These are phyloP conservation scores for Bolboschoenoplectus hybrid DNA, from an alignment of 202 grass and related monocot species.

Conservation along the genomic window DNA sequence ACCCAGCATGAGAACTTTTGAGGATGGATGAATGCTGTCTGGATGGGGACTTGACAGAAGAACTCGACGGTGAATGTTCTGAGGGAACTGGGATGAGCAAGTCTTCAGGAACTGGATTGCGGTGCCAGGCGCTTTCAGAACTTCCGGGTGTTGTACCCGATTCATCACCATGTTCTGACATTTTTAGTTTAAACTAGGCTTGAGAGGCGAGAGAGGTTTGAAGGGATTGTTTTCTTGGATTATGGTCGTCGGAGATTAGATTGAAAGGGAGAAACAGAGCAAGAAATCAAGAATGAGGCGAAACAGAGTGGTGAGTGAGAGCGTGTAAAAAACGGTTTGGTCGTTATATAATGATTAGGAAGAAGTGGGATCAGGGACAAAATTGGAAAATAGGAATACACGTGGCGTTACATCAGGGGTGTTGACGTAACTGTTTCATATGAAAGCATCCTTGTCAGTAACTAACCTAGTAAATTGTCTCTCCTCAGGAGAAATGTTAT, in stretches of 20 bases:
- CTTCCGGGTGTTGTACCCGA: neutral
- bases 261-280: neutral
- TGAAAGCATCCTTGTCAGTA: neutral
- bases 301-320: neutral
- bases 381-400: neutral
- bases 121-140: neutral
- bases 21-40: no score
- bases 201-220: neutral
- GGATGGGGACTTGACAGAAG: no score
- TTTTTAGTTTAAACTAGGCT: neutral
- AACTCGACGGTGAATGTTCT: no score
- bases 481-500: neutral
- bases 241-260: no score
- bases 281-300: neutral
- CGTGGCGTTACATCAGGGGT: neutral
- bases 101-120: no score
- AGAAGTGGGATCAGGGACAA: neutral
- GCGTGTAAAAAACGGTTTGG: neutral
- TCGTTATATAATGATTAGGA: neutral
- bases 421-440: neutral
- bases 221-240: conserved; percentile 2
- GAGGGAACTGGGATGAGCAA: no score
- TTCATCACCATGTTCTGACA: neutral
- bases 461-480: neutral
- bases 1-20: no score